These are phyloP conservation scores for Iris macrosiphon DNA, from an alignment of 106 monocot species.

Conservation along the genomic window DNA sequence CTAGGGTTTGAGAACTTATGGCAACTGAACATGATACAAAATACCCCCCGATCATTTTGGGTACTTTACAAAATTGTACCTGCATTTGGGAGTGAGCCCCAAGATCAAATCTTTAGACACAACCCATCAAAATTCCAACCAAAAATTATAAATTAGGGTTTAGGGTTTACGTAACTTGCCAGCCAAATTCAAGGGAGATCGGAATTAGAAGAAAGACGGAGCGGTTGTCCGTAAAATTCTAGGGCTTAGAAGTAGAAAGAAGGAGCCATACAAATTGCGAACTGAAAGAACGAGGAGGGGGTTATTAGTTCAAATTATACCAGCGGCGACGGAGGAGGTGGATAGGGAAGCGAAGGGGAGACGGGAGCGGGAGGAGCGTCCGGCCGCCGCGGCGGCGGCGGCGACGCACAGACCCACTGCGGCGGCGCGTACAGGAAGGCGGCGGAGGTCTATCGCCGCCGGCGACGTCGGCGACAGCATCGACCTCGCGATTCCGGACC, in stretches of 20 bases:
- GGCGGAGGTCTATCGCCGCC: slow-evolving; percentile 10
- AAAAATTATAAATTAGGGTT: background rate
- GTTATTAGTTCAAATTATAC: slow-evolving; percentile 9
- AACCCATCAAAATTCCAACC: background rate
- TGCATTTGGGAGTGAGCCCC: too few species aligned
- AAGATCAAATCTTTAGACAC: too few species aligned
- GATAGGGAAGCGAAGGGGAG: slow-evolving; percentile 44
- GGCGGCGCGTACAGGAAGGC: slow-evolving; percentile 18
- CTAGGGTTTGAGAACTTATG: too few species aligned
- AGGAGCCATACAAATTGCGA: background rate
- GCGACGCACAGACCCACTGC: slow-evolving; percentile 41
- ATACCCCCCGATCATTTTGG: too few species aligned
- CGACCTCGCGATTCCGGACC: slow-evolving; percentile 2
- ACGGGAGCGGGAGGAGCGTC: slow-evolving; percentile 3
- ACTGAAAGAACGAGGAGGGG: too few species aligned
- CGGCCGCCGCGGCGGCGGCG: slow-evolving; percentile 8
- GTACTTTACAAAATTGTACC: too few species aligned
- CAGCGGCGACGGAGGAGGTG: slow-evolving; percentile 13
- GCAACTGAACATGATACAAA: too few species aligned
- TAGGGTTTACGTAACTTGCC: background rate
- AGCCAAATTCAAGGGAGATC: too few species aligned
- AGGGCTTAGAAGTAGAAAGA: background rate
- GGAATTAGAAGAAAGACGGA: too few species aligned
- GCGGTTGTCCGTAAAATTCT: background rate
- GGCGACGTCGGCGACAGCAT: slow-evolving; percentile 1